A percentile compares a stretch with the other conserved stretches of the same genome.
These are phyloP conservation scores for Aspergillus nanangensis DNA, from an alignment of 495 filamentous ascomycete genomes.

Conservation along the genomic window DNA sequence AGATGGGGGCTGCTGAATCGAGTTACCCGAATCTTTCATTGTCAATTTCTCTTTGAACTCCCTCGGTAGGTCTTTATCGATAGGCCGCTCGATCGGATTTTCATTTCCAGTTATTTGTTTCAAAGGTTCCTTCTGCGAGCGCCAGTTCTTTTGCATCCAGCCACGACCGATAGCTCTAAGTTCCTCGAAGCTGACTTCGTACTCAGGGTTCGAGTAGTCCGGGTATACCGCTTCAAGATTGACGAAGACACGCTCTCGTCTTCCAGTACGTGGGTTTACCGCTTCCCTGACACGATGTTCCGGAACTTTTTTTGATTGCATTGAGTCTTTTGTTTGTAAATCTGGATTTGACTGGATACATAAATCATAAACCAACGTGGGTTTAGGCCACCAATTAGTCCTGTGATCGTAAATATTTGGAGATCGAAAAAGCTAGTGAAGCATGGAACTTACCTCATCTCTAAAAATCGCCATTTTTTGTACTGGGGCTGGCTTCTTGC, in stretches of 20 bases:
- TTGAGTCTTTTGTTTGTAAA: slow-evolving; percentile 34
- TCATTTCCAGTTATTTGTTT: slow-evolving; percentile 37
- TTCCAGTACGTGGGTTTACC: slow-evolving; percentile 72
- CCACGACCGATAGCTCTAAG: slow-evolving; percentile 74
- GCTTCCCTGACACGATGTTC: slow-evolving; percentile 63
- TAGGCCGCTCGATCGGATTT: slow-evolving; percentile 7
- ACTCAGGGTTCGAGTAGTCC: slow-evolving; percentile 57
- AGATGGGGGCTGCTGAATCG: slow-evolving; percentile 17
- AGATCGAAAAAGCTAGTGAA: slow-evolving; percentile 34
- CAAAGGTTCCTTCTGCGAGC: slow-evolving; percentile 31
- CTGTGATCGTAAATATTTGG: slow-evolving; percentile 88
- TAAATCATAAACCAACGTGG: slow-evolving; percentile 50
- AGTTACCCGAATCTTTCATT: slow-evolving; percentile 16
- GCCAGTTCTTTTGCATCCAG: slow-evolving; percentile 72
- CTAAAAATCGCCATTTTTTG: slow-evolving; percentile 91
- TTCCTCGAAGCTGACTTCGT: slow-evolving; percentile 87
- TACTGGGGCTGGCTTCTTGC: slow-evolving; percentile 66
- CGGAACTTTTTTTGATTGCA: slow-evolving; percentile 28
- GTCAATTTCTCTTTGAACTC: slow-evolving; percentile 26
- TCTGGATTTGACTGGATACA: slow-evolving; percentile 58
- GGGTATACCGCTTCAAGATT: slow-evolving; percentile 83
- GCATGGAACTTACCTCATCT: slow-evolving; percentile 76
- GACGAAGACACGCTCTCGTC: slow-evolving; percentile 79
- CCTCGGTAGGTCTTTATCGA: slow-evolving; percentile 19
- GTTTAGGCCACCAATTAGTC: slow-evolving; percentile 82